A percentile compares a stretch with the other conserved stretches of the same genome.
phyloP scores from a whole-genome alignment of 192 early-diverging fungal genomes.

The Backusella macrospora region DNA sequence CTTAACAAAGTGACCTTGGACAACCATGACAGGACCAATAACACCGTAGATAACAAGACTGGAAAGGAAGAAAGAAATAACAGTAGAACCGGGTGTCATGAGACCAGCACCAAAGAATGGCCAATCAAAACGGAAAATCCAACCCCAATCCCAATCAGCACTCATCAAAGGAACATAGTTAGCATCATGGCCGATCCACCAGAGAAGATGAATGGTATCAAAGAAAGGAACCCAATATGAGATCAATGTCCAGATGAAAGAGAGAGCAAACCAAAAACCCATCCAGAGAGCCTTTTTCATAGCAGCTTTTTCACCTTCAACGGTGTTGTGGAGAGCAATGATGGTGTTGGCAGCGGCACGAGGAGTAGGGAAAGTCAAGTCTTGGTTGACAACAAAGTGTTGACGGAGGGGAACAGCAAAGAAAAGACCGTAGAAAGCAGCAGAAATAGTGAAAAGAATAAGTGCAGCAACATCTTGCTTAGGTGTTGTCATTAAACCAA shows the following conservation, averaged over 20 bases:
- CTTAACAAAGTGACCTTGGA: conserved; percentile 38
- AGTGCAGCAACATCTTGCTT: conserved; percentile 53
- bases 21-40: conserved; percentile 59
- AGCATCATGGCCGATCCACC: conserved; percentile 52
- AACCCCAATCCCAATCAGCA: conserved; percentile 53
- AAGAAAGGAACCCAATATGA: conserved; percentile 54
- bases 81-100: conserved; percentile 58
- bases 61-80: conserved; percentile 57
- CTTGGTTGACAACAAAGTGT: conserved; percentile 68
- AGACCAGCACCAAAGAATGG: conserved; percentile 68
- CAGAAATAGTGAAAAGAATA: conserved; percentile 55
- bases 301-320: conserved; percentile 50
- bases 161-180: conserved; percentile 46
- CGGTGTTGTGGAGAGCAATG: conserved; percentile 52
- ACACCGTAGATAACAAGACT: conserved; percentile 59
- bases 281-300: conserved; percentile 57
- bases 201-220: conserved; percentile 50
- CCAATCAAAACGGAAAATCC: conserved; percentile 52
- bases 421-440: conserved; percentile 74
- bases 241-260: conserved; percentile 53
- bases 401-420: conserved; percentile 70
- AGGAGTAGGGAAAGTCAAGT: conserved; percentile 70
- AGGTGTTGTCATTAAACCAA: conserved; percentile 57
- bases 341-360: conserved; percentile 68
- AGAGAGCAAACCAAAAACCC: conserved; percentile 43